Percentiles rank a stretch among this genome's conserved stretches.
These are phyloP conservation scores for Solanum corneliomulleri DNA, from an alignment of 257 asterid genomes.

Conservation along the genomic window DNA sequence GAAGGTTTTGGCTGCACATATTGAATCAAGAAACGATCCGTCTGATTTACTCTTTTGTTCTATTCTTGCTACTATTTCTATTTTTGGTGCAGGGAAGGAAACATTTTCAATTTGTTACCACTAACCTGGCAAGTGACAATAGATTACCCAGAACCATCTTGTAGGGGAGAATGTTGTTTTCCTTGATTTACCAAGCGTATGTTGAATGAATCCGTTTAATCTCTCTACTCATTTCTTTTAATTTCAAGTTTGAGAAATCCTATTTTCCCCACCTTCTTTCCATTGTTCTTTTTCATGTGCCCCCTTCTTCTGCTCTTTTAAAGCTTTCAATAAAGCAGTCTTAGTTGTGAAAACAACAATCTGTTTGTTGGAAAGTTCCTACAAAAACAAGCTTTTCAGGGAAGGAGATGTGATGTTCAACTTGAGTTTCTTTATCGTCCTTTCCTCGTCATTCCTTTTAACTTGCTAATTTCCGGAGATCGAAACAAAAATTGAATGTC, in stretches of 20 bases:
- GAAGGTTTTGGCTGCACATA: conserved; percentile 4
- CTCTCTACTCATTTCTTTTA: neutral
- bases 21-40: neutral
- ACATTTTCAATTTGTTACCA: neutral
- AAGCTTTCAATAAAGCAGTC: neutral
- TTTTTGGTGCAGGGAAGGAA: neutral
- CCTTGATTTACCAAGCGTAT: neutral
- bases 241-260: neutral
- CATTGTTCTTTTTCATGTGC: neutral
- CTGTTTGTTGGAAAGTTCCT: neutral
- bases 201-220: neutral
- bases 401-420: neutral
- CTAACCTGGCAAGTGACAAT: neutral
- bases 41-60: neutral
- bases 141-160: neutral
- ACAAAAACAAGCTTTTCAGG: neutral
- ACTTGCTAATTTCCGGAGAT: neutral
- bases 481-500: neutral
- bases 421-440: neutral
- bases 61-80: neutral
- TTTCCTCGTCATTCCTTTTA: neutral
- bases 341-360: neutral
- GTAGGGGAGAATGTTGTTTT: neutral
- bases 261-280: neutral
- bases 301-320: neutral